phyloP scores from a whole-genome alignment of 2,329 filamentous ascomycete species.

The Chrysoporthe deuterocubensis region DNA sequence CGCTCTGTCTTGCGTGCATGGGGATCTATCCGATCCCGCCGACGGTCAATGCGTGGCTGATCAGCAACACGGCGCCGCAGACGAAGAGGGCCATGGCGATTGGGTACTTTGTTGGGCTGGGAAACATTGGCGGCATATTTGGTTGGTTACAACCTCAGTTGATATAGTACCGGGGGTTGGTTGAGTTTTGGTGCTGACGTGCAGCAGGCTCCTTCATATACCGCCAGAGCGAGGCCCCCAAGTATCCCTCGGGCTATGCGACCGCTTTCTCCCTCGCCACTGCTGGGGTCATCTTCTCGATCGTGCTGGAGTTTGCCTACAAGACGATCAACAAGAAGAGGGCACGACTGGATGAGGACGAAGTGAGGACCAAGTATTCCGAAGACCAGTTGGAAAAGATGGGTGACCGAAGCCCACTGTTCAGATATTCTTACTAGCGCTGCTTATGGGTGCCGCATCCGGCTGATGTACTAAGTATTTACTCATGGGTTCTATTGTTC shows the following conservation, averaged over 20 bases:
- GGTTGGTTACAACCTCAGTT: slow-evolving; percentile 30
- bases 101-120: slow-evolving; percentile 43
- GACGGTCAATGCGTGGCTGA: slow-evolving; percentile 66
- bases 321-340: slow-evolving; percentile 36
- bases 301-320: slow-evolving; percentile 38
- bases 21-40: slow-evolving; percentile 73
- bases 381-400: slow-evolving; percentile 45
- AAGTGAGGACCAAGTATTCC: slow-evolving; percentile 39
- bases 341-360: slow-evolving; percentile 32
- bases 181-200: neutral
- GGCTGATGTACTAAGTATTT: too few relatives aligned
- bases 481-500: neutral
- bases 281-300: slow-evolving; percentile 33
- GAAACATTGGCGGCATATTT: slow-evolving; percentile 45
- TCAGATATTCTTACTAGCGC: slow-evolving; percentile 37
- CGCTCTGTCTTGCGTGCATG: slow-evolving; percentile 68
- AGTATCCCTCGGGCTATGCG: slow-evolving; percentile 42
- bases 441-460: neutral
- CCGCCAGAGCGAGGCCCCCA: slow-evolving; percentile 34
- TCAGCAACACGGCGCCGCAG: slow-evolving; percentile 65
- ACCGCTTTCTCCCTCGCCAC: slow-evolving; percentile 39
- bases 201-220: slow-evolving; percentile 6
- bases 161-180: too few relatives aligned
- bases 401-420: slow-evolving; percentile 47
- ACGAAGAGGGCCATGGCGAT: slow-evolving; percentile 44